These are phyloP conservation scores for Alloteropsis angusta DNA, from an alignment of 202 grass and related monocot genomes.

Conservation along the genomic window DNA sequence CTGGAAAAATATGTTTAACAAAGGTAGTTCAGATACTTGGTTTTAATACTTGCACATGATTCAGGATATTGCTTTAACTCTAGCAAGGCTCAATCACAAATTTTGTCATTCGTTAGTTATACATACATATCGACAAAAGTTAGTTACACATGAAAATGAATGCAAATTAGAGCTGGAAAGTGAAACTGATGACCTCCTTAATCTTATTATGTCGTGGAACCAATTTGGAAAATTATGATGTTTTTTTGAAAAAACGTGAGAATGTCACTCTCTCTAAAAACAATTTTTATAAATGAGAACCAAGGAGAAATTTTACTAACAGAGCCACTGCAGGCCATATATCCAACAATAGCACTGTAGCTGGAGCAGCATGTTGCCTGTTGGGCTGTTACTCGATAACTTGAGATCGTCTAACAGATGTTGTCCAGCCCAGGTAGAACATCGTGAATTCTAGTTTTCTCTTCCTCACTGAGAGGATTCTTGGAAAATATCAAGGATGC, in stretches of 20 bases:
- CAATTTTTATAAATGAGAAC: background rate
- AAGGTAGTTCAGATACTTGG: background rate
- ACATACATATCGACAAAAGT: background rate
- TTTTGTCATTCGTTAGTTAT: background rate
- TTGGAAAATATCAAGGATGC: too few species aligned
- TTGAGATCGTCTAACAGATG: too few species aligned
- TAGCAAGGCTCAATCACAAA: background rate
- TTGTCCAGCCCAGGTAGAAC: too few species aligned
- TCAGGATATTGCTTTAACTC: background rate
- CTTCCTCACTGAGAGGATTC: too few species aligned
- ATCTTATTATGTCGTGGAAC: background rate
- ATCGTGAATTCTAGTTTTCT: too few species aligned
- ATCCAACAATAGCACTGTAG: too few species aligned
- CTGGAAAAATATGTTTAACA: background rate
- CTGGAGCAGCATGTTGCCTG: too few species aligned
- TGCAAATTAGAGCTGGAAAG: background rate
- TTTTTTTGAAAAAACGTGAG: background rate
- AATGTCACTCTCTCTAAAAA: background rate
- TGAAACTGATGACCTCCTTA: background rate
- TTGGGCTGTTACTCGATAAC: too few species aligned
- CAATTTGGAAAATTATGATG: constrained; percentile 26
- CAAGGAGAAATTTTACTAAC: background rate
- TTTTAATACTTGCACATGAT: background rate
- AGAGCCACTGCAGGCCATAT: background rate
- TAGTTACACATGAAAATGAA: constrained; percentile 3